Conservation (phyloP, 2,329 filamentous ascomycete species). For the Nigrospora oryzae region DNA sequence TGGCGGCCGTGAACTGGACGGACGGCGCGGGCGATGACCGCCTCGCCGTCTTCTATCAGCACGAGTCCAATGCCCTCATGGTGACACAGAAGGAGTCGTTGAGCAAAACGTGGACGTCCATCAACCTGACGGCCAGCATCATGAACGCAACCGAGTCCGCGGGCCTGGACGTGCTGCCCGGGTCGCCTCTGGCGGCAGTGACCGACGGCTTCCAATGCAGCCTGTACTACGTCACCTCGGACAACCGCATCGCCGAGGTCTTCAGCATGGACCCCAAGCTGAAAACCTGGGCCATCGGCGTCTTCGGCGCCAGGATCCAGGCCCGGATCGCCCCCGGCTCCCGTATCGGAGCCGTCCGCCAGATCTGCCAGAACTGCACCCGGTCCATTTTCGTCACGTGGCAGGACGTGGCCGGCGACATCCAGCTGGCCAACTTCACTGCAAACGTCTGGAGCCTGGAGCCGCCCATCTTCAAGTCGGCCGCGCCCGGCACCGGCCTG, state of each 20-base stretch:
- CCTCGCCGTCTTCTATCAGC: conserved; percentile 7
- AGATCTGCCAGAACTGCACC: conserved; percentile 7
- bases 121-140: conserved; percentile 5
- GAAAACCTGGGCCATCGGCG: conserved; percentile 3
- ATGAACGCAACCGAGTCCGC: conserved; percentile 1
- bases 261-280: conserved; percentile 2
- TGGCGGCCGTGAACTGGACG: conserved; percentile 7
- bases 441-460: conserved; percentile 1
- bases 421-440: conserved; percentile 7
- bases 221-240: conserved; percentile 6
- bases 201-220: conserved; percentile 6
- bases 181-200: conserved; percentile 6
- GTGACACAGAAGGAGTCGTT: conserved; percentile 5
- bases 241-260: conserved; percentile 5
- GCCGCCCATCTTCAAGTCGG: neutral
- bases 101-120: conserved; percentile 1
- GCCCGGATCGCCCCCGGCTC: conserved; percentile 1
- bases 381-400: conserved; percentile 6
- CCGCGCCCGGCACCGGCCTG: conserved; percentile 4
- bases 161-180: conserved; percentile 5
- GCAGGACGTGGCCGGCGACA: conserved; percentile 4
- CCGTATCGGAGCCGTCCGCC: conserved; percentile 6
- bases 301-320: conserved; percentile 1
- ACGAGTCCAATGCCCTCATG: conserved; percentile 3
- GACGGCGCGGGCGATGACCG: conserved; percentile 3